Evolutionary conservation across 331 rosid species (phyloP), one percentile per base, ranked within the genome.

Genomic region (Arachis monticola): DNA sequence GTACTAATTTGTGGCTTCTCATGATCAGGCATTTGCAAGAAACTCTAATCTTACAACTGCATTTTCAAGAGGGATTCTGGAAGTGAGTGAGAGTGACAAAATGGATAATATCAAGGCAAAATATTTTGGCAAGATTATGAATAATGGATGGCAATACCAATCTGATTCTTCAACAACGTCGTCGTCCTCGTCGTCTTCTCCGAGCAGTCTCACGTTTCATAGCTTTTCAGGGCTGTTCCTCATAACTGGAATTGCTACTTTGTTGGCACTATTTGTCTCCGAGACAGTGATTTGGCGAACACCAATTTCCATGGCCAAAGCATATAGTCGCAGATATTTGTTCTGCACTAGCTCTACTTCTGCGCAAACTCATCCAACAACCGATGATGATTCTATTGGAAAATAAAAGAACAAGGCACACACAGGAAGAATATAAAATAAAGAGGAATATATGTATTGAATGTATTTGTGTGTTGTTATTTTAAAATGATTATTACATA

Each of bases 161-260:
- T 11, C 56, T 7, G 17, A 32, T 32, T 2, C 3, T 32, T 35
- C 40, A 35, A 2, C 40, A 35, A 35, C 40, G 4, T 1, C 38
- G 38, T 32, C 13, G 6, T 42, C 46, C 44, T 3, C 53, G n/a
- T 48, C 13, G 1, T 50, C 73, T 31, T 12, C 72, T 14, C 22
- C 53, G 1, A 75, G 60, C 30, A 55, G 76, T 66, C 76, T 79
- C 30, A 79, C 58, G 1, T 3, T 64, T 66, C 22, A 71, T 10
- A 83, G 74, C 69, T 83, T 75, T 71, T 67, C 51, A 38, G 83
- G 83, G 64, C 64, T 83, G 2, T 83, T 83, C 64, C 5, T 83
- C 9, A 67, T 83, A 22, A 64, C 73, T 0, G 69, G 63, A 32
- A 44, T 79, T 51, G 69, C 59, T 35, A 57, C 63, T 0, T 3